Evolutionary conservation across 164 flowering plant genomes (phyloP).

Genomic region (Brasenia schreberi): DNA sequence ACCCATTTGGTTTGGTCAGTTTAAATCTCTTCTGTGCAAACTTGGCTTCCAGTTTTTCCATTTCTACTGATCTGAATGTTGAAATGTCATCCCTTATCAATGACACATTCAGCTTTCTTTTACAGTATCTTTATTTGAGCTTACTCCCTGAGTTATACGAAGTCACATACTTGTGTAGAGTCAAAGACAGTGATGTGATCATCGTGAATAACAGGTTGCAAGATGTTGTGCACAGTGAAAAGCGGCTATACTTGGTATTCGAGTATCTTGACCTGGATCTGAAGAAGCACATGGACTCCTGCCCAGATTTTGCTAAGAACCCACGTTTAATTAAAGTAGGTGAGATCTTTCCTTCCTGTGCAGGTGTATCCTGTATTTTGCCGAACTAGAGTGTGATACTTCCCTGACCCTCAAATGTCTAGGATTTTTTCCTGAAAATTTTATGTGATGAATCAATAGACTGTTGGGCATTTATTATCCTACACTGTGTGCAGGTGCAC

Average conservation of each 20-base stretch:
- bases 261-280: slow-evolving; percentile 93
- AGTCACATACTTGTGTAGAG: no score
- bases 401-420: background rate
- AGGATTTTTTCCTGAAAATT: background rate
- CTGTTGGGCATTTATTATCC: no score
- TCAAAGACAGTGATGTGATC: background rate
- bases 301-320: slow-evolving; percentile 75
- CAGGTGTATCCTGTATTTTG: slow-evolving; percentile 1
- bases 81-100: no score
- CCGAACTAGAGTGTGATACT: background rate
- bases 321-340: slow-evolving; percentile 68
- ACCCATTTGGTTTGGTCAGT: no score
- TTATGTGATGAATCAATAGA: no score
- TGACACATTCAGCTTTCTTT: no score
- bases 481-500: no score
- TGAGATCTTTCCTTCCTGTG: slow-evolving; percentile 15
- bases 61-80: no score
- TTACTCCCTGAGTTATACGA: no score
- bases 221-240: slow-evolving; percentile 96
- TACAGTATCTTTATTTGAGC: no score
- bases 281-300: slow-evolving; percentile 97
- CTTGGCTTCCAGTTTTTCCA: no score
- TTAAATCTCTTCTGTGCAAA: no score
- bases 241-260: slow-evolving; percentile 80
- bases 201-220: slow-evolving; percentile 41